Conservation (phyloP, 768 basidiomycete species). For the Tubosaeta sp. region DNA sequence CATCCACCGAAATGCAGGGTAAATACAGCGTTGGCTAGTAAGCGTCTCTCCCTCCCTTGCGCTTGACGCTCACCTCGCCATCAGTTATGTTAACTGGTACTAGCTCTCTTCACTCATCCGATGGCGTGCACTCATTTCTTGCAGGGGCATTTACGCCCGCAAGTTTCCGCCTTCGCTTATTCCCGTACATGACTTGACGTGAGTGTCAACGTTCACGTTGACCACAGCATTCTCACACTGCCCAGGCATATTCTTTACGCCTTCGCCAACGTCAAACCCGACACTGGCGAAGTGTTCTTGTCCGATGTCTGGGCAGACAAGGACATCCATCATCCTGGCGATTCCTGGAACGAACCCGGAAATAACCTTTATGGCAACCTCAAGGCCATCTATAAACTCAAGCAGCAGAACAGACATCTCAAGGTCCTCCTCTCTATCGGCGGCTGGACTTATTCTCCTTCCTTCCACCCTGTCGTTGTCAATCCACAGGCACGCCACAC, state of each 20-base stretch:
- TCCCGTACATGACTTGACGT: slow-evolving; percentile 84
- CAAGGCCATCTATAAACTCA: slow-evolving; percentile 88
- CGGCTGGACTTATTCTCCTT: slow-evolving; percentile 91
- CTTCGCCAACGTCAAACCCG: slow-evolving; percentile 83
- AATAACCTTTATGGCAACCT: slow-evolving; percentile 94
- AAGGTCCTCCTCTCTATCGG: slow-evolving; percentile 87
- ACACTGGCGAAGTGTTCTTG: slow-evolving; percentile 81
- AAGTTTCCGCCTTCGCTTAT: slow-evolving; percentile 87
- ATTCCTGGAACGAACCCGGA: slow-evolving; percentile 91
- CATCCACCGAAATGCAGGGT: slow-evolving; percentile 40
- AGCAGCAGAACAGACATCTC: slow-evolving; percentile 78
- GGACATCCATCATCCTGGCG: slow-evolving; percentile 93
- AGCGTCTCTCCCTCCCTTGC: slow-evolving; percentile 28
- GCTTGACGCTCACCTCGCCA: slow-evolving; percentile 9
- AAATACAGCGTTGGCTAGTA: slow-evolving; percentile 83
- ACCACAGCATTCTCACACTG: slow-evolving; percentile 4
- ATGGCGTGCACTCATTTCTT: slow-evolving; percentile 4
- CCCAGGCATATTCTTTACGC: slow-evolving; percentile 84
- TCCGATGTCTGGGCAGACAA: slow-evolving; percentile 95
- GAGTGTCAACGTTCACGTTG: slow-evolving; percentile 25
- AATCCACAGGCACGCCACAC: slow-evolving; percentile 55
- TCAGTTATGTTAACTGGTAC: slow-evolving; percentile 77
- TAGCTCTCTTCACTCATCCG: slow-evolving; percentile 4
- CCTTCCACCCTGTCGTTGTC: slow-evolving; percentile 80
- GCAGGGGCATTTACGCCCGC: slow-evolving; percentile 91